phyloP scores from a whole-genome alignment of 176 grass and related monocot species.

The Rhynchospora pubera region DNA sequence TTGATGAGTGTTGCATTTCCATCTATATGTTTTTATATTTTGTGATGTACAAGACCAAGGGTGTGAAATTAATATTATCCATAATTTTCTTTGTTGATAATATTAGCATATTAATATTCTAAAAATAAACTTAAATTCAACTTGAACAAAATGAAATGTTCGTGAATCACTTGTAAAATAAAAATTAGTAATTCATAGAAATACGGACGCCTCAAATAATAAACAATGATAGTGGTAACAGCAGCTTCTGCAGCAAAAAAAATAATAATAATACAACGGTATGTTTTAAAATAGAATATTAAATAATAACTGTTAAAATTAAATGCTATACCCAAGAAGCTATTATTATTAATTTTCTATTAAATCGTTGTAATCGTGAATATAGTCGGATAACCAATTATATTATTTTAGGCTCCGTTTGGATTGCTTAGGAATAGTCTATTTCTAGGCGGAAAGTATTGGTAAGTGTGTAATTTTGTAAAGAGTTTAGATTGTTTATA shows the following conservation, averaged over 20 bases:
- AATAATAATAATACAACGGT: too few relatives aligned
- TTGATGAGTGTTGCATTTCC: not conserved
- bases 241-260: too few relatives aligned
- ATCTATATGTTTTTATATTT: not conserved
- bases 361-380: too few relatives aligned
- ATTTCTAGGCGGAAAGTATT: too few relatives aligned
- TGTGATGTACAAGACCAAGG: not conserved
- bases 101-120: not conserved
- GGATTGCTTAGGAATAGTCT: too few relatives aligned
- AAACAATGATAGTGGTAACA: not conserved
- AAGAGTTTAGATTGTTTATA: too few relatives aligned
- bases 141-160: not conserved
- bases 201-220: not conserved
- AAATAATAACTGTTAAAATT: not conserved
- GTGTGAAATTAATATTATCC: not conserved
- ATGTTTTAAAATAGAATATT: too few relatives aligned
- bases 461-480: too few relatives aligned
- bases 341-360: not conserved
- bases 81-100: not conserved
- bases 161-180: not conserved
- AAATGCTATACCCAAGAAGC: not conserved
- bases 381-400: too few relatives aligned
- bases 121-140: not conserved
- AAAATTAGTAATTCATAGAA: not conserved
- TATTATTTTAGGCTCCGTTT: not conserved